These are phyloP conservation scores for Ceratorhiza oryzae-sativae DNA, from an alignment of 1,284 basidiomycete species.

Conservation along the genomic window DNA sequence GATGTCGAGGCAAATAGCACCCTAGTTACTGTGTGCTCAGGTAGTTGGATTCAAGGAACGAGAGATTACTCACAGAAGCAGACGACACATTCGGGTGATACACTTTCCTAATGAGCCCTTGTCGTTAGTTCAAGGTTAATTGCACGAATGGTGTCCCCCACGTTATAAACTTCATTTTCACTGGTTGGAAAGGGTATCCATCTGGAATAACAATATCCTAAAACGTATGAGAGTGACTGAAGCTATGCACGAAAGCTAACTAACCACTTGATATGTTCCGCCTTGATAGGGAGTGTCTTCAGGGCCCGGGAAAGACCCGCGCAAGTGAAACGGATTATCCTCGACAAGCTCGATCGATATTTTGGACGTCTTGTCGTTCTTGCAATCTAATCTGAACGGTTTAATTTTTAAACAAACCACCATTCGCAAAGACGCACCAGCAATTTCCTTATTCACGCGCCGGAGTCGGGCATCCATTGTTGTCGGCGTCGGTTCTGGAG, in stretches of 20 bases:
- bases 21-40: background rate
- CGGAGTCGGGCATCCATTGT: slow-evolving; percentile 85
- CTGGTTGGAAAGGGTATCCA: slow-evolving; percentile 94
- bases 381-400: slow-evolving; percentile 71
- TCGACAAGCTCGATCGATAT: slow-evolving; percentile 88
- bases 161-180: slow-evolving; percentile 98
- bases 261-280: slow-evolving; percentile 89
- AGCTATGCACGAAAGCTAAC: background rate
- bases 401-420: background rate
- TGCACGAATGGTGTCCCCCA: slow-evolving; percentile 41
- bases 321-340: slow-evolving; percentile 85
- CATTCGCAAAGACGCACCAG: slow-evolving; percentile 61
- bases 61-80: slow-evolving; percentile 63
- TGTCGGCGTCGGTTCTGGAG: slow-evolving; percentile 1
- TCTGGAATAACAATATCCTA: slow-evolving; percentile 96
- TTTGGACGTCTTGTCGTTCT: slow-evolving; percentile 88
- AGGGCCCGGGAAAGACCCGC: slow-evolving; percentile 90
- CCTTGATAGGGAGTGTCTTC: slow-evolving; percentile 94
- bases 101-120: slow-evolving; percentile 64
- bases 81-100: slow-evolving; percentile 98
- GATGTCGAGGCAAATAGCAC: slow-evolving; percentile 59
- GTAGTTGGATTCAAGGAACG: background rate
- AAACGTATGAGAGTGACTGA: background rate
- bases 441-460: slow-evolving; percentile 91
- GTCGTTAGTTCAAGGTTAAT: slow-evolving; percentile 33